phyloP scores from a whole-genome alignment of 768 basidiomycete genomes.

The Chlorophyllum brunneum region DNA sequence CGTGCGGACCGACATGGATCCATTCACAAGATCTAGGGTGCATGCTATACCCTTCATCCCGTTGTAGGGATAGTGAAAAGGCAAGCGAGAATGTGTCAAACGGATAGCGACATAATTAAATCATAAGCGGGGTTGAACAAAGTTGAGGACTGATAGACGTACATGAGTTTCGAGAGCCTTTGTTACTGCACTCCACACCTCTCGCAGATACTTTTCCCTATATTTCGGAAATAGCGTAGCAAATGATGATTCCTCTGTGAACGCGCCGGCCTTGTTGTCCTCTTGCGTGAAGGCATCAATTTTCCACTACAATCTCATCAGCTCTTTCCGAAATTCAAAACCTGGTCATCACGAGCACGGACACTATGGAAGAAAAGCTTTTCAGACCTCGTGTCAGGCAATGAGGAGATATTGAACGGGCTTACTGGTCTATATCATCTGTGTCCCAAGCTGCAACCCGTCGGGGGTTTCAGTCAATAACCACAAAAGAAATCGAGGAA shows the following conservation, averaged over 20 bases:
- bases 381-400: too few relatives aligned
- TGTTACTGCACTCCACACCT: constrained; percentile 92
- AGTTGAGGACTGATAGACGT: constrained; percentile 16
- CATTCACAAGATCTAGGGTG: constrained; percentile 91
- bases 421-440: constrained; percentile 98
- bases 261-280: constrained; percentile 80
- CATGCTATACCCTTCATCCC: constrained; percentile 73
- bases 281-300: constrained; percentile 69
- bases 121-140: too few relatives aligned
- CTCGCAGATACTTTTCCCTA: constrained; percentile 92
- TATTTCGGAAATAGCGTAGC: constrained; percentile 99
- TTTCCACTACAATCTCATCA: constrained; percentile 86
- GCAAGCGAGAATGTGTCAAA: not conserved
- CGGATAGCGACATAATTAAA: too few relatives aligned
- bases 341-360: too few relatives aligned
- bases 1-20: constrained; percentile 95
- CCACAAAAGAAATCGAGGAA: too few relatives aligned
- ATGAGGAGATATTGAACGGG: not conserved
- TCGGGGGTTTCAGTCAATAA: too few relatives aligned
- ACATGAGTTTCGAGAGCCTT: constrained; percentile 80
- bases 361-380: too few relatives aligned
- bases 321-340: not conserved
- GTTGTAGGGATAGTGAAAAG: not conserved
- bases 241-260: constrained; percentile 96
- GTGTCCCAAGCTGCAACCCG: constrained; percentile 98